phyloP scores from a whole-genome alignment of 257 asterid species.

The Solanum sejunctum region DNA sequence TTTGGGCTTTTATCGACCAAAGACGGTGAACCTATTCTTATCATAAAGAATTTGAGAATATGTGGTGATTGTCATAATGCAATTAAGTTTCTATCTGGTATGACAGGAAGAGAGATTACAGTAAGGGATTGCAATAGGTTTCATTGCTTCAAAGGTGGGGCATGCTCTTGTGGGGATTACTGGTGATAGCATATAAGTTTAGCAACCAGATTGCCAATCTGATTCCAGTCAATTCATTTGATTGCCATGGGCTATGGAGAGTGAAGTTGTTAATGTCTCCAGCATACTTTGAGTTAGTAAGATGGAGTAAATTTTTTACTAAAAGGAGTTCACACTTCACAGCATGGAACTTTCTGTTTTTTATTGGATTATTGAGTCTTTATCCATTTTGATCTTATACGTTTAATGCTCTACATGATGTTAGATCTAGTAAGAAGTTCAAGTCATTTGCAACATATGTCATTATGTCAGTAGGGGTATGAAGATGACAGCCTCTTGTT shows the following conservation, averaged over 20 bases:
- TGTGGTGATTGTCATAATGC: constrained; percentile 64
- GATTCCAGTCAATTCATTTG: background rate
- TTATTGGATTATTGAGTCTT: background rate
- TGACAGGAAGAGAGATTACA: constrained; percentile 41
- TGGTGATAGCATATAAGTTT: constrained; percentile 25
- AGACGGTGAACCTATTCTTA: constrained; percentile 24
- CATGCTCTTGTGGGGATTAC: constrained; percentile 56
- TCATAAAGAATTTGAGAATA: constrained; percentile 58
- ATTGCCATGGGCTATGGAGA: background rate
- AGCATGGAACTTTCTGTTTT: background rate
- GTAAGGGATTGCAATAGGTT: constrained; percentile 63
- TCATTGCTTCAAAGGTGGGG: constrained; percentile 51
- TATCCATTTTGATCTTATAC: background rate
- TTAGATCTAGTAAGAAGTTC: background rate
- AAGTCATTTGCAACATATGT: background rate
- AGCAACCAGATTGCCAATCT: background rate
- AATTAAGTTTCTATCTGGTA: constrained; percentile 37
- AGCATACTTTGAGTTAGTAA: background rate
- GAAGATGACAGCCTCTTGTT: background rate
- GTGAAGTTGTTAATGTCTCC: background rate
- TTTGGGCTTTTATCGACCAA: constrained; percentile 37
- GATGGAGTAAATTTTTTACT: background rate
- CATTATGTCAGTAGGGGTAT: background rate
- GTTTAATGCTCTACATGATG: background rate
- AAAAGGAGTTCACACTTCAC: background rate